phyloP scores from a whole-genome alignment of 306 rosid species.

The Trifolium subterraneum region DNA sequence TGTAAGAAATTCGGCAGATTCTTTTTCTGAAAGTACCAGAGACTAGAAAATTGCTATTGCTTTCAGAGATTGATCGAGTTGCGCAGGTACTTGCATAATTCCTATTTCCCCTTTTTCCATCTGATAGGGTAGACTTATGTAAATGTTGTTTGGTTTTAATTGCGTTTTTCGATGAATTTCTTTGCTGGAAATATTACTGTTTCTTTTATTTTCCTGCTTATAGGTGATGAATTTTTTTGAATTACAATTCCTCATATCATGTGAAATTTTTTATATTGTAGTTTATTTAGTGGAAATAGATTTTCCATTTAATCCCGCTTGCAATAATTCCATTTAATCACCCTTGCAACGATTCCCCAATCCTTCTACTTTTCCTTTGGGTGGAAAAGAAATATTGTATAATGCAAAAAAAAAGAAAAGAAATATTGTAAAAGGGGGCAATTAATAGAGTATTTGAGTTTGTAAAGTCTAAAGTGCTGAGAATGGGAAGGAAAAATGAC shows the following conservation, averaged over 20 bases:
- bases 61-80: conserved; percentile 90
- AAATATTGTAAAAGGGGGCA: conserved; percentile 14
- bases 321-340: neutral
- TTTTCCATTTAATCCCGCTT: conserved; percentile 11
- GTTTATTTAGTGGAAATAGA: conserved; percentile 6
- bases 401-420: neutral
- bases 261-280: conserved; percentile 19
- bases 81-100: conserved; percentile 71
- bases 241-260: conserved; percentile 18
- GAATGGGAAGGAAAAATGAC: conserved; percentile 19
- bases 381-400: neutral
- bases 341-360: neutral
- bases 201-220: conserved; percentile 27
- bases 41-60: conserved; percentile 73
- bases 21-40: conserved; percentile 95
- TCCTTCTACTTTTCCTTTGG: conserved; percentile 1
- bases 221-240: conserved; percentile 21
- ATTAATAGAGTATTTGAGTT: conserved; percentile 8
- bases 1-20: conserved; percentile 81
- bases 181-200: conserved; percentile 21
- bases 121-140: conserved; percentile 17
- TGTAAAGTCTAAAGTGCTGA: conserved; percentile 7
- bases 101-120: conserved; percentile 12
- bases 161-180: conserved; percentile 22
- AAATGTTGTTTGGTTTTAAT: neutral